Percentiles rank a stretch among this genome's conserved stretches.
Evolutionary conservation across 1,284 basidiomycete genomes (phyloP).

Genomic region (Tetrapyrgos nigripes): DNA sequence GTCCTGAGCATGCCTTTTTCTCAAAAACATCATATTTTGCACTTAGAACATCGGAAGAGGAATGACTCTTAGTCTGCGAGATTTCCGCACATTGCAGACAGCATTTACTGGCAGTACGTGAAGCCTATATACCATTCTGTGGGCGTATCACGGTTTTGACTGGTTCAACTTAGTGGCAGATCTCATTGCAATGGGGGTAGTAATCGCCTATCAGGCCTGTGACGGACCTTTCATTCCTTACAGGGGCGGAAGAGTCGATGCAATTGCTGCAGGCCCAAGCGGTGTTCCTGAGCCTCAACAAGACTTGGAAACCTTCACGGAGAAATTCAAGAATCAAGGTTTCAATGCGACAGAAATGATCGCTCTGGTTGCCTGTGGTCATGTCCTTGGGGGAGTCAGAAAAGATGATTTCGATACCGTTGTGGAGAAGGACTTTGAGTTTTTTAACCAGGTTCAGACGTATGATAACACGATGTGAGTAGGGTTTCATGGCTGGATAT

Average conservation of each 20-base stretch:
- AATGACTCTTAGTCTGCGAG: slow-evolving; percentile 43
- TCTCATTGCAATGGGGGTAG: slow-evolving; percentile 32
- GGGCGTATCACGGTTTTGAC: not conserved
- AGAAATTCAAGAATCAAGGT: slow-evolving; percentile 32
- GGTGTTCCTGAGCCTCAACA: slow-evolving; percentile 39
- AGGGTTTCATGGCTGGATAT: too few relatives aligned
- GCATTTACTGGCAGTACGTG: not conserved
- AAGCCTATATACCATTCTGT: too few relatives aligned
- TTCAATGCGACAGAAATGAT: slow-evolving; percentile 40
- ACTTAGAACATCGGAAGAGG: slow-evolving; percentile 43
- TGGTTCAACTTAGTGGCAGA: slow-evolving; percentile 31
- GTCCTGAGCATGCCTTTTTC: too few relatives aligned
- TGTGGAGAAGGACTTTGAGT: slow-evolving; percentile 4
- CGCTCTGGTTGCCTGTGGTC: slow-evolving; percentile 38
- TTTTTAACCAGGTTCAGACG: slow-evolving; percentile 26
- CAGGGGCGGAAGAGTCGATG: slow-evolving; percentile 37
- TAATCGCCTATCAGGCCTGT: slow-evolving; percentile 33
- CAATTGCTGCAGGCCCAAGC: slow-evolving; percentile 28
- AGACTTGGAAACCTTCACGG: slow-evolving; percentile 27
- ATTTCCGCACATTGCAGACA: slow-evolving; percentile 46
- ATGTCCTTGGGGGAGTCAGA: slow-evolving; percentile 38
- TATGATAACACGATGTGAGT: slow-evolving; percentile 33
- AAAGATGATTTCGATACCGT: slow-evolving; percentile 34
- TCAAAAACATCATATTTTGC: not conserved
- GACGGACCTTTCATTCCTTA: slow-evolving; percentile 37